Evolutionary conservation across 768 basidiomycete species (phyloP), one percentile per base, ranked within the genome.

Genomic region (Rhodotorula babjevae): DNA sequence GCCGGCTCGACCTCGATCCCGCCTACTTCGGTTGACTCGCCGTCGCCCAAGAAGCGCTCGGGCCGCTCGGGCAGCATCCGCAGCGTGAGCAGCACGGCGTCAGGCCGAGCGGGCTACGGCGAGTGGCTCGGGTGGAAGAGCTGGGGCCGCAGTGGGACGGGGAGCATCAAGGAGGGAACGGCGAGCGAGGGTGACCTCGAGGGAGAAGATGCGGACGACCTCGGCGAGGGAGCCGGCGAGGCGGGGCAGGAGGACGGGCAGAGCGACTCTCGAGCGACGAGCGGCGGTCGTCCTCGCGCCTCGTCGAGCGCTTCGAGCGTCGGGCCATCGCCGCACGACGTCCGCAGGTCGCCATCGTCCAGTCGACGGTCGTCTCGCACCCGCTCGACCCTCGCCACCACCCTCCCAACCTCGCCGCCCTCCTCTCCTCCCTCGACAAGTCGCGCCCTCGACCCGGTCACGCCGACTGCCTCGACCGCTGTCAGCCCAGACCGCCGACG

Each of bases 51-150:
- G 10, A 67, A 61, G 66, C 59, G 49, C 9, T 19, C 61, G 16
- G 56, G 46, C 6, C 47, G 71, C 11, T 72, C 71, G 1, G 71
- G 59, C 5, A 72, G 71, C 59, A 53, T 72, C 23, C 9, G 67
- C 25, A 72, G 71, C 36, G 63, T 72, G 29, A 65, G 52, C 53
- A 66, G 64, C 40, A 61, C 50, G 16, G 40, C 58, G 2, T 65
- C 63, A 5, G 40, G 25, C 18, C 16, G 27, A 49, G 65, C 21
- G 21, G 58, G 29, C 23, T 72, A 72, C 44, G 67, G 67, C 44
- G 71, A 72, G 1, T 72, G 71, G 71, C 60, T 72, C 7, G 64
- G 67, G 59, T 63, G 61, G 71, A 57, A 52, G 36, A 52, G 60
- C 0, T 49, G 66, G 57, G 62, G 33, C 14, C 53, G 36, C 59